Base-by-base conservation (phyloP, 1,284 basidiomycete species). In the Xerocomus cyaneibrunnescens region DNA sequence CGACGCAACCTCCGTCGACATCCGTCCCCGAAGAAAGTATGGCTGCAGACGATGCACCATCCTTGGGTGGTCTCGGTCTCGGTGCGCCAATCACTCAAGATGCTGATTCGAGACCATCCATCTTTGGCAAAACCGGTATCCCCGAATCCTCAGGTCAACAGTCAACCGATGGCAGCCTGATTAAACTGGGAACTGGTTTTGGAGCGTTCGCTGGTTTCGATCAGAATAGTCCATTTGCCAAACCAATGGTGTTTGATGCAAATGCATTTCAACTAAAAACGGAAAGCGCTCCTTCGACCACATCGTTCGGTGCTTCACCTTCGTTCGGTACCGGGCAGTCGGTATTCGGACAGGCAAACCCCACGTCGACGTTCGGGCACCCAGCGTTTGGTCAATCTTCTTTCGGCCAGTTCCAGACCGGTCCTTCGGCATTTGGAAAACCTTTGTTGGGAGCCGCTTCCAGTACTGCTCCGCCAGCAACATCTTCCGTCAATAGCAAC, bases 131-230 rank as follows among this genome's bases (percentile, higher is more conserved):
- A 35, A 3, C 45, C n/a, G 56, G 35, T 28, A 14, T 40, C 6
- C 37, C 56, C 17, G 43, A 38, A 23, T 19, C 61, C 32, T 55
- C 58, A 1, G 28, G 32, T 19, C 52, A 54, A 38, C 61, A 54
- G 22, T 42, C 57, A 7, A 45, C 54, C 9, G 60, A 56, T 5
- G 41, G 46, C 34, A 41, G 48, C 40, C 23, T 63, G 8, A 60
- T 77, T 35, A 75, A 73, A 50, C 74, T 74, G 9, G 69, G 71
- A 0, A 66, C 62, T 8, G 75, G 73, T 1, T 76, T 76, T 50
- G 76, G 73, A 17, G 72, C 70, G 2, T 75, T 75, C 36, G 57
- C 57, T 3, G 59, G 57, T 41, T 62, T 58, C n/a, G 65, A 64
- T 45, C 50, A 67, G 57, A 59, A 58, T 43, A 58, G 64, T 44